Evolutionary conservation across 2,329 filamentous ascomycete species (phyloP).

Genomic region (Periconia macrospinosa): DNA sequence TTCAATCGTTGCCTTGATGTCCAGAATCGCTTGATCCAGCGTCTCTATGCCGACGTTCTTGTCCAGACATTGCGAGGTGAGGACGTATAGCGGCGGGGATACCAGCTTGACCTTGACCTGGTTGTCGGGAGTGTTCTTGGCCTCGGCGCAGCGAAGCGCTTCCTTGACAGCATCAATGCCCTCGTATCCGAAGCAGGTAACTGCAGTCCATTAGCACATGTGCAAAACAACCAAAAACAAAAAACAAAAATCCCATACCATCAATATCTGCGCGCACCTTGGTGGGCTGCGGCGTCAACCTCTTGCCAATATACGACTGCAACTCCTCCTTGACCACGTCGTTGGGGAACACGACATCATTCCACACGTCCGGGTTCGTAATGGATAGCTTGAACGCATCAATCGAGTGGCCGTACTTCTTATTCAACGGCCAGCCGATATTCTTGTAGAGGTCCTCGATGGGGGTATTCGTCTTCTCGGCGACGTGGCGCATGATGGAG

Average conservation of each 20-base stretch:
- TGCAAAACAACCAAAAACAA: conserved; percentile 32
- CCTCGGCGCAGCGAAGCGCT: conserved; percentile 87
- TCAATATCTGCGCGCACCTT: conserved; percentile 98
- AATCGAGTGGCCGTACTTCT: conserved; percentile 93
- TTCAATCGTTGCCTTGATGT: conserved; percentile 81
- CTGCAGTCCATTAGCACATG: conserved; percentile 19
- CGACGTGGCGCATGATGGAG: conserved; percentile 97
- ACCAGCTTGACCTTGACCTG: conserved; percentile 98
- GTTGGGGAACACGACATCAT: conserved; percentile 85
- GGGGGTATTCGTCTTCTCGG: conserved; percentile 93
- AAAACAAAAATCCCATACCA: conserved; percentile 63
- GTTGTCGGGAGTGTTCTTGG: conserved; percentile 85
- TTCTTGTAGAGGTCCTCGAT: conserved; percentile 92
- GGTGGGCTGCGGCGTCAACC: conserved; percentile 95
- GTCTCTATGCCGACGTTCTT: conserved; percentile 83
- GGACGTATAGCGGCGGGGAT: conserved; percentile 94
- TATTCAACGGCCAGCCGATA: conserved; percentile 96
- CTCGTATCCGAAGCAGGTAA: conserved; percentile 72
- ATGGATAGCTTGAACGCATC: conserved; percentile 99
- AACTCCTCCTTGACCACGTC: conserved; percentile 85
- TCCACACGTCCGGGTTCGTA: conserved; percentile 97
- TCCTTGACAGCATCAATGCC: conserved; percentile 98
- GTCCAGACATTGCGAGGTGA: conserved; percentile 94
- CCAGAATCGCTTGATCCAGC: conserved; percentile 85
- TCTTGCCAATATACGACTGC: conserved; percentile 94